Evolutionary conservation across 768 basidiomycete genomes (phyloP).

Genomic region (Suillus americanus): DNA sequence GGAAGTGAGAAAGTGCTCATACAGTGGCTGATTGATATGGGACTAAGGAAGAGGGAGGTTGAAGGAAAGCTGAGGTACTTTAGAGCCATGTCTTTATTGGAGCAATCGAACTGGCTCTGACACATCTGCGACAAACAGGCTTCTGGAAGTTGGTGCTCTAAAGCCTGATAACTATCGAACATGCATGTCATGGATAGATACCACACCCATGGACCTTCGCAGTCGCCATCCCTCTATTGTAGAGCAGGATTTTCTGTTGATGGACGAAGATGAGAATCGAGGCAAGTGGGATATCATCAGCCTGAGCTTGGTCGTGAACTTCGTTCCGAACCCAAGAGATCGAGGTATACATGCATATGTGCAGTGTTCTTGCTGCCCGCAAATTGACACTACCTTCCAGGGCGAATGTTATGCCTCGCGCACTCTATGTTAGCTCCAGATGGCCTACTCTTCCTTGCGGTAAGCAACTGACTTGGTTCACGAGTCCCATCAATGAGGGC

Average conservation of each 20-base stretch:
- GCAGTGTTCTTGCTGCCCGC: not conserved
- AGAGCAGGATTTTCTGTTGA: constrained; percentile 83
- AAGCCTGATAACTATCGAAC: constrained; percentile 77
- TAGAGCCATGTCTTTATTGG: constrained; percentile 9
- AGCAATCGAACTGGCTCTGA: not conserved
- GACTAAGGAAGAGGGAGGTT: constrained; percentile 28
- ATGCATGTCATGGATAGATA: constrained; percentile 69
- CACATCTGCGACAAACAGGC: constrained; percentile 38
- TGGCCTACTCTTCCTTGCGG: constrained; percentile 71
- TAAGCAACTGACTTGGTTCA: constrained; percentile 34
- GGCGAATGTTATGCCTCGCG: constrained; percentile 68
- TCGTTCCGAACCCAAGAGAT: constrained; percentile 71
- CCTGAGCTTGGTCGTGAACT: constrained; percentile 88
- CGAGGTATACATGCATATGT: constrained; percentile 52
- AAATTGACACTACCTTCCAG: constrained; percentile 35
- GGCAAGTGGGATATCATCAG: constrained; percentile 78
- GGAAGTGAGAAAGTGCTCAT: constrained; percentile 84
- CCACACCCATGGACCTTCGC: constrained; percentile 77
- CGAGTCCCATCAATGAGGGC: not conserved
- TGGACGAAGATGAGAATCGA: constrained; percentile 50
- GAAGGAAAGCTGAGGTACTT: constrained; percentile 33
- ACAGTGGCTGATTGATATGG: constrained; percentile 65
- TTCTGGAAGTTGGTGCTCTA: constrained; percentile 89
- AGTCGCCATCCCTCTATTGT: constrained; percentile 78
- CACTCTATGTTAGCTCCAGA: constrained; percentile 51